phyloP scores from a whole-genome alignment of 2,329 filamentous ascomycete species.

The Arthroderma sp. region DNA sequence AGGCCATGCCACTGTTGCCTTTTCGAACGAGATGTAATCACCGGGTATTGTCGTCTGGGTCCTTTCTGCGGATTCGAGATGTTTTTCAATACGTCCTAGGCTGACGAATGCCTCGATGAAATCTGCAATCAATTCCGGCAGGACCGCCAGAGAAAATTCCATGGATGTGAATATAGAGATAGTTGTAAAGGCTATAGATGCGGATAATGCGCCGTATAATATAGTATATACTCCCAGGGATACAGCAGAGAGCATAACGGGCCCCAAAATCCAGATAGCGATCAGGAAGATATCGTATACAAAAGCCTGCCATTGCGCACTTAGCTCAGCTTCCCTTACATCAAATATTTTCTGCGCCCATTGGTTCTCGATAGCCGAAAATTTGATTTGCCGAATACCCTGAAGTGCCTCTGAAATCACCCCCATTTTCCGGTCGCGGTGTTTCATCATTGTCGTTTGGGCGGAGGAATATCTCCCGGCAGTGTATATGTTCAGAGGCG shows the following conservation, averaged over 20 bases:
- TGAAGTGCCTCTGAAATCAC: slow-evolving; percentile 65
- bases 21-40: slow-evolving; percentile 51
- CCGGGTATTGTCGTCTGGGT: slow-evolving; percentile 43
- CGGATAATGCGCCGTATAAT: slow-evolving; percentile 50
- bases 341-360: slow-evolving; percentile 60
- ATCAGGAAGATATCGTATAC: slow-evolving; percentile 51
- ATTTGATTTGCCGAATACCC: slow-evolving; percentile 76
- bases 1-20: slow-evolving; percentile 63
- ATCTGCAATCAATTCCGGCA: slow-evolving; percentile 62
- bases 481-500: slow-evolving; percentile 56
- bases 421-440: slow-evolving; percentile 61
- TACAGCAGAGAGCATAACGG: slow-evolving; percentile 59
- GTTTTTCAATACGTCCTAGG: slow-evolving; percentile 57
- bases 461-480: slow-evolving; percentile 53
- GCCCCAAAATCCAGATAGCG: slow-evolving; percentile 60
- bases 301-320: slow-evolving; percentile 55
- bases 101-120: slow-evolving; percentile 63
- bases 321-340: slow-evolving; percentile 55
- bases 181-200: slow-evolving; percentile 68
- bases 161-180: slow-evolving; percentile 63
- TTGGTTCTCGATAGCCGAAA: slow-evolving; percentile 60
- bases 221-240: slow-evolving; percentile 58
- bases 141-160: slow-evolving; percentile 55
- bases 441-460: slow-evolving; percentile 61
- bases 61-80: slow-evolving; percentile 56